These are phyloP conservation scores for Linum lewisii DNA, from an alignment of 345 rosid genomes.

Conservation along the genomic window DNA sequence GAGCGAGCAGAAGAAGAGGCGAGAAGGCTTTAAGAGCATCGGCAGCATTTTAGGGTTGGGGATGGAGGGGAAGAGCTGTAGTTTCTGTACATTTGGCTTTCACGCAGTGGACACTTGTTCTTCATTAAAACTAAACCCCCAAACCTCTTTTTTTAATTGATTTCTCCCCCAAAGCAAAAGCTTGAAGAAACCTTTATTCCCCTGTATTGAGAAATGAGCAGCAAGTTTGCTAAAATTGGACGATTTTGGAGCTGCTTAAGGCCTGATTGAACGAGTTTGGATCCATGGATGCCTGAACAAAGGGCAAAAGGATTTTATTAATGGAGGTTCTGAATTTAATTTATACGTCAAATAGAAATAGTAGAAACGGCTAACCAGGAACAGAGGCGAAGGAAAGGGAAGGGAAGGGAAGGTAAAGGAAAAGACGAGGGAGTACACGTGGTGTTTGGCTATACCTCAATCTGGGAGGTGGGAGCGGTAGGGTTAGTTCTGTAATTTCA, in stretches of 20 bases:
- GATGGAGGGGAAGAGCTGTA: not conserved
- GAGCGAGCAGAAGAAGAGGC: not conserved
- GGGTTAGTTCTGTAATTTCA: not conserved
- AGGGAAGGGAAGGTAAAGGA: not conserved
- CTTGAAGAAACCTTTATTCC: too few species aligned
- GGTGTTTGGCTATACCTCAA: not conserved
- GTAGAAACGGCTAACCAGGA: not conserved
- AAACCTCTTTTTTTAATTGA: too few species aligned
- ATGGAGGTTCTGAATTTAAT: too few species aligned
- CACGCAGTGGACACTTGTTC: not conserved
- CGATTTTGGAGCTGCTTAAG: too few species aligned
- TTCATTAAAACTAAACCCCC: too few species aligned
- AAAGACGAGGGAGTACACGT: not conserved
- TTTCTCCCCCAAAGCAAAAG: too few species aligned
- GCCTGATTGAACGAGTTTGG: too few species aligned
- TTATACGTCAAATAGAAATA: too few species aligned
- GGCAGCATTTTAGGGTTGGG: conserved; percentile 5
- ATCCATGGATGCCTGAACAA: too few species aligned
- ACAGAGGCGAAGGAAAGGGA: not conserved
- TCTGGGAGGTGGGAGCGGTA: not conserved
- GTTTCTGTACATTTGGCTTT: conserved; percentile 9
- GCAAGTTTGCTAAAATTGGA: too few species aligned
- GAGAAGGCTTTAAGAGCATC: not conserved
- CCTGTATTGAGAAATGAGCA: too few species aligned
- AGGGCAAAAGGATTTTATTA: too few species aligned